A percentile compares a stretch with the other conserved stretches of the same genome.
These are phyloP conservation scores for Microthlaspi erraticum DNA, from an alignment of 345 rosid genomes.

Conservation along the genomic window DNA sequence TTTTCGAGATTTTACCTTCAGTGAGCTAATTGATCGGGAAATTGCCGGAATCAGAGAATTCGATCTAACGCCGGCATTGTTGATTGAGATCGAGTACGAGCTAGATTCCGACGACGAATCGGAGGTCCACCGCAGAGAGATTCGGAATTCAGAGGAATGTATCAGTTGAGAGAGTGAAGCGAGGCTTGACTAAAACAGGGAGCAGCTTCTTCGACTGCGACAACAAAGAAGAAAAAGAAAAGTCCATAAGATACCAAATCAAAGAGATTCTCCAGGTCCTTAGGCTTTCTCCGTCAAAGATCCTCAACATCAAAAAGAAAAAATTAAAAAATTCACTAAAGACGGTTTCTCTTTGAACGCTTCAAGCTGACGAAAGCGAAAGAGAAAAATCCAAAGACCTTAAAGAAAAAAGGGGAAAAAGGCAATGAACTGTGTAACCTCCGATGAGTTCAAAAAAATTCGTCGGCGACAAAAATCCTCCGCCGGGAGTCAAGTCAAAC, in stretches of 20 bases:
- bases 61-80: constrained; percentile 36
- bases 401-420: constrained; percentile 19
- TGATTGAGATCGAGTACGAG: constrained; percentile 9
- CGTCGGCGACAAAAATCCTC: constrained; percentile 33
- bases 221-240: constrained; percentile 13
- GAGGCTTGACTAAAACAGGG: constrained; percentile 31
- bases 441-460: constrained; percentile 18
- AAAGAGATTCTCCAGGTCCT: constrained; percentile 48
- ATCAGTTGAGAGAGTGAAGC: constrained; percentile 41
- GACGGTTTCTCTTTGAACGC: constrained; percentile 37
- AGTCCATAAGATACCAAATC: constrained; percentile 41
- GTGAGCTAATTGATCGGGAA: background rate
- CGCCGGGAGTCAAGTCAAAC: constrained; percentile 24
- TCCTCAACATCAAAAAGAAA: constrained; percentile 33
- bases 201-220: constrained; percentile 45
- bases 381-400: constrained; percentile 13
- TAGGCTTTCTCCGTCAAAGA: constrained; percentile 49
- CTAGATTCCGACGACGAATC: constrained; percentile 24
- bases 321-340: constrained; percentile 9
- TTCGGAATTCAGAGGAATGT: constrained; percentile 16
- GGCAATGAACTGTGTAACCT: constrained; percentile 7
- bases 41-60: constrained; percentile 12
- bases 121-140: constrained; percentile 1
- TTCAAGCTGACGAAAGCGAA: constrained; percentile 37
- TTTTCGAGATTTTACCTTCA: constrained; percentile 15